Percentiles rank a stretch among this genome's conserved stretches.
These are phyloP conservation scores for Pachysolen tannophilus DNA, from an alignment of 805 yeast species.

Conservation along the genomic window DNA sequence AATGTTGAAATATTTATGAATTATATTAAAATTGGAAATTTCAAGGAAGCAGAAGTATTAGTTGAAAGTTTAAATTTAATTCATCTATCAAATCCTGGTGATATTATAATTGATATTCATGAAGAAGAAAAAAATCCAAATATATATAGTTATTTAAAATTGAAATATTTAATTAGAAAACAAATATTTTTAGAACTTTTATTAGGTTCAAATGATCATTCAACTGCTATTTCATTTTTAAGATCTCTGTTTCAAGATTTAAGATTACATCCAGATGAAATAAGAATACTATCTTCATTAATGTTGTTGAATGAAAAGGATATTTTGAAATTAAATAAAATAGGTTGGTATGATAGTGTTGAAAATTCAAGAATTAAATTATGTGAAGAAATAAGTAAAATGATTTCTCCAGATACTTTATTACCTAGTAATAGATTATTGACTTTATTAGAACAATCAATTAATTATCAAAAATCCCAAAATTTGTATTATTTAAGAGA, in stretches of 20 bases:
- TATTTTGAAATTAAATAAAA: slow-evolving; percentile 14
- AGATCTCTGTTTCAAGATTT: slow-evolving; percentile 24
- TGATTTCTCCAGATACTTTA: slow-evolving; percentile 43
- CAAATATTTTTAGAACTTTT: slow-evolving; percentile 33
- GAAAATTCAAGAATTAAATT: slow-evolving; percentile 30
- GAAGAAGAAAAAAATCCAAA: too few relatives aligned
- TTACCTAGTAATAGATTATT: slow-evolving; percentile 46
- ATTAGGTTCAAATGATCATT: slow-evolving; percentile 22
- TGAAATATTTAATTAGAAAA: slow-evolving; percentile 27
- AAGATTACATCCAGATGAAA: slow-evolving; percentile 12
- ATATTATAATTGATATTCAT: neutral
- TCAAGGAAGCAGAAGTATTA: slow-evolving; percentile 26
- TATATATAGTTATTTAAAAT: slow-evolving; percentile 6
- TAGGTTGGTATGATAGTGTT: slow-evolving; percentile 23
- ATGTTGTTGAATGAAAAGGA: slow-evolving; percentile 19
- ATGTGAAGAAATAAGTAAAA: slow-evolving; percentile 32
- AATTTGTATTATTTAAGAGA: slow-evolving; percentile 27
- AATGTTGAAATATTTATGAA: slow-evolving; percentile 29
- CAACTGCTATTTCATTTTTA: slow-evolving; percentile 28
- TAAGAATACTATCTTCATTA: slow-evolving; percentile 14
- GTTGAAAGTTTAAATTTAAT: slow-evolving; percentile 12
- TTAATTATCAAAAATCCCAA: slow-evolving; percentile 33
- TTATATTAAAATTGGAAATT: slow-evolving; percentile 32
- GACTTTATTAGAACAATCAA: slow-evolving; percentile 43
- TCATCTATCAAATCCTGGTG: slow-evolving; percentile 1